Evolutionary conservation across 257 asterid genomes (phyloP).

Genomic region (Jacaranda mimosifolia): DNA sequence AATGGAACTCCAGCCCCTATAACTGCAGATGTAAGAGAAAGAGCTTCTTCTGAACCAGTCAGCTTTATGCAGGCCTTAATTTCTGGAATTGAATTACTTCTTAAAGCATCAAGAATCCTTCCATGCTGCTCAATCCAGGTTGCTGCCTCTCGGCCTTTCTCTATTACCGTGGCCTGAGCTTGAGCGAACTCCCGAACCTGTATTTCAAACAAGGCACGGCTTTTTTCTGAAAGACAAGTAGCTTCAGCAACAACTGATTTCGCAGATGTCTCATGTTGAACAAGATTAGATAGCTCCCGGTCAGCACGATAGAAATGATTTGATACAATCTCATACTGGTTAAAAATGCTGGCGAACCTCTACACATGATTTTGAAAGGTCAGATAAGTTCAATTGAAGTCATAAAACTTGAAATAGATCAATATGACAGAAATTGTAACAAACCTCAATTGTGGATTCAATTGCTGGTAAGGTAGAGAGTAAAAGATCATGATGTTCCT

Average conservation of each 20-base stretch:
- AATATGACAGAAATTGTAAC: conserved; percentile 42
- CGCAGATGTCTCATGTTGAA: conserved; percentile 80
- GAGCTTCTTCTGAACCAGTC: conserved; percentile 74
- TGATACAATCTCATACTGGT: conserved; percentile 83
- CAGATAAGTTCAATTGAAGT: conserved; percentile 33
- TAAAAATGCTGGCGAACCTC: conserved; percentile 73
- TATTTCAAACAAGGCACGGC: conserved; percentile 69
- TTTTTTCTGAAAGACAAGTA: conserved; percentile 72
- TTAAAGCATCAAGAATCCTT: conserved; percentile 87
- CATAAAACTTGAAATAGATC: conserved; percentile 36
- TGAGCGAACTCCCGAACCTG: conserved; percentile 85
- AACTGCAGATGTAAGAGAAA: conserved; percentile 88
- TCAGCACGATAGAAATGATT: conserved; percentile 79
- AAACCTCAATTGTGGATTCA: conserved; percentile 91
- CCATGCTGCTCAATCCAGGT: conserved; percentile 96
- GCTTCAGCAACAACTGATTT: conserved; percentile 84
- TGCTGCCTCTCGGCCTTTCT: conserved; percentile 88
- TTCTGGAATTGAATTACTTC: conserved; percentile 84
- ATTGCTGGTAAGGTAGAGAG: conserved; percentile 82
- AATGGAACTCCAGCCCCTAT: conserved; percentile 89
- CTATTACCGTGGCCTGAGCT: conserved; percentile 77
- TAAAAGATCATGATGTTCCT: conserved; percentile 97
- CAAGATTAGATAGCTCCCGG: conserved; percentile 80
- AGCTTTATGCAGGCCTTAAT: conserved; percentile 59
- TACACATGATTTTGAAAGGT: conserved; percentile 52